Evolutionary conservation across 345 rosid genomes (phyloP).

Genomic region (Viola odorata): DNA sequence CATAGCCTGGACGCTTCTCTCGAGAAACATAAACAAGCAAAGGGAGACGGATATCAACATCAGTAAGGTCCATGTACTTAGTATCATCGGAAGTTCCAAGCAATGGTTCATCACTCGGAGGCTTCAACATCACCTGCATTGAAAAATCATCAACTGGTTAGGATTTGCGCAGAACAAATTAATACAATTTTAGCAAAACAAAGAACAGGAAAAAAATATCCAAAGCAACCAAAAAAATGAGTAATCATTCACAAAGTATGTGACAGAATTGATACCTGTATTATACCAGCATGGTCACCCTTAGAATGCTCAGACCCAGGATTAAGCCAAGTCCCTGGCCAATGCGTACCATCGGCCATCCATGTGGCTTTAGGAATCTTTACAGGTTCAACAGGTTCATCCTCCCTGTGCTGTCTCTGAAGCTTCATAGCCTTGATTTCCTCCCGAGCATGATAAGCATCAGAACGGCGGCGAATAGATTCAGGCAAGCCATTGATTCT

Average conservation of each 20-base stretch:
- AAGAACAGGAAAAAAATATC: not conserved
- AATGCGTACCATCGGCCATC: slow-evolving; percentile 99
- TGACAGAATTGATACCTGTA: slow-evolving; percentile 52
- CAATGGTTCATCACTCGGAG: slow-evolving; percentile 89
- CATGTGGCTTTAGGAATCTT: slow-evolving; percentile 95
- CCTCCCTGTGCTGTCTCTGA: slow-evolving; percentile 71
- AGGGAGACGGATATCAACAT: slow-evolving; percentile 92
- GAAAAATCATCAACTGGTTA: slow-evolving; percentile 1
- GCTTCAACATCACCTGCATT: slow-evolving; percentile 91
- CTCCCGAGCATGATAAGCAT: slow-evolving; percentile 92
- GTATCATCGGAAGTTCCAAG: slow-evolving; percentile 62
- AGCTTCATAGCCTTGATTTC: slow-evolving; percentile 94
- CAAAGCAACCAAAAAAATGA: not conserved
- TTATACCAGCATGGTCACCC: slow-evolving; percentile 93
- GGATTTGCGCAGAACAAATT: not conserved
- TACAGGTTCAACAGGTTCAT: slow-evolving; percentile 61
- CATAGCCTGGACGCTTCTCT: slow-evolving; percentile 97
- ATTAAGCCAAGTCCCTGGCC: slow-evolving; percentile 97
- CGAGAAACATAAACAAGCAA: slow-evolving; percentile 96
- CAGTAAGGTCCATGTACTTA: slow-evolving; percentile 59
- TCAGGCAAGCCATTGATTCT: slow-evolving; percentile 87
- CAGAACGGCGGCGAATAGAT: slow-evolving; percentile 91
- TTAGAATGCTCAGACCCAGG: slow-evolving; percentile 62
- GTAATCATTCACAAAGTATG: not conserved
- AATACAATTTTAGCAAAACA: not conserved